Evolutionary conservation across 75 land plant species (phyloP), one percentile per base, ranked within the genome.

Genomic region (Azolla pinnata): DNA sequence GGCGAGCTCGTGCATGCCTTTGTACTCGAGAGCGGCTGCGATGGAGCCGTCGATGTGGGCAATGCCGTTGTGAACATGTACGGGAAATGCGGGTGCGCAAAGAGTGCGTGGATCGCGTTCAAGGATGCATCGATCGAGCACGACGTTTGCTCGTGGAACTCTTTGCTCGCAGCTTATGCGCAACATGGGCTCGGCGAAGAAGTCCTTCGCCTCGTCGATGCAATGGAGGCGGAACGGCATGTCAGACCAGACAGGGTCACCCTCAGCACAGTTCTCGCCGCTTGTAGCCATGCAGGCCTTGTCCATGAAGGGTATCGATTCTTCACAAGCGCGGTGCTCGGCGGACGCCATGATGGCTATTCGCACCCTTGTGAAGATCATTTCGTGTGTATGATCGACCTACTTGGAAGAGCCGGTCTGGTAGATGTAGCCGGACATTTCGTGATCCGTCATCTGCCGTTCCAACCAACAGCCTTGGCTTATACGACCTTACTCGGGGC

Each of bases 401-500:
- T 69, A 20, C 56, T 69, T 20, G 44, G 72, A 8, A 40, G 67
- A 53, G 58, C 60, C 29, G 67, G 59, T 26, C 35, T 17, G 1
- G 32, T 72, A 33, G 44, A 50, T 16, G 64, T 66, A 29, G 69
- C 70, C 23, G 64, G 35, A 20, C 44, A 19, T n/a, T n/a, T n/a
- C 14, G 44, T 72, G 10, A 45, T 72, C 10, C 29, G 31, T 49
- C 44, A 16, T 38, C 52, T 72, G 60, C 44, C 44, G 33, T 4
- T 56, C 31, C 38, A 59, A 29, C 34, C 54, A 1, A 66, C 33
- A 2, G 26, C 20, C 2, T 42, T 58, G 19, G 44, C 57, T 44
- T 65, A 40, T 32, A 65, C 35, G 62, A 52, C 63, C 51, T 33
- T 71, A 29, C 67, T 71, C 34, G 58, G 63, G 31, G 74, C 68